Evolutionary conservation across 2,329 filamentous ascomycete species (phyloP).

Genomic region (Myriosclerotinia duriaeana): DNA sequence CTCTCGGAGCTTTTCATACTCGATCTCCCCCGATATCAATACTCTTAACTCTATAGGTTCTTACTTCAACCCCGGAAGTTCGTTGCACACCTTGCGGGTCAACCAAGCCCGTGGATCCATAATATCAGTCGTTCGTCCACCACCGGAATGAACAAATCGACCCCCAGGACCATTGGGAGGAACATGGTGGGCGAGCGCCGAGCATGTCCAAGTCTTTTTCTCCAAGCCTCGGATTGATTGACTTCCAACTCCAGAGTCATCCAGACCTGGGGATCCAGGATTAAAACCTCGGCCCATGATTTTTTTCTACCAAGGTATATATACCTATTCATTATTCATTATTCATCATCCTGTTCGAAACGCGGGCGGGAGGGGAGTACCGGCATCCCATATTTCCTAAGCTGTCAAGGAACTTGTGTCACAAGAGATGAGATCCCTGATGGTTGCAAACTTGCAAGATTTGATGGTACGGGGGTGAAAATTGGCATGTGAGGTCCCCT

Average conservation of each 20-base stretch:
- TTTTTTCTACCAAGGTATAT: too few species aligned
- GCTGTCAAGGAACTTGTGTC: background rate
- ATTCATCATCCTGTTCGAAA: too few species aligned
- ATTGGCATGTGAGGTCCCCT: constrained; percentile 2
- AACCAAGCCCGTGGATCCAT: constrained; percentile 6
- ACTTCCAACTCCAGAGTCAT: too few species aligned
- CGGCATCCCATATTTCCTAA: too few species aligned
- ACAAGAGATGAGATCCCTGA: background rate
- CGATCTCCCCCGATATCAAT: background rate
- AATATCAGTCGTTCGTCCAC: constrained; percentile 9
- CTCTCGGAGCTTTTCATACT: too few species aligned
- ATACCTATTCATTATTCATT: too few species aligned
- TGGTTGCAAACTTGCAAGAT: background rate
- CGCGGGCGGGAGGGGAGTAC: too few species aligned
- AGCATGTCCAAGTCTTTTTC: too few species aligned
- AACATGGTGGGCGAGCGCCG: too few species aligned
- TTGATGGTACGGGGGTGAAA: background rate
- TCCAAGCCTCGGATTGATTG: too few species aligned
- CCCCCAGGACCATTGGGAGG: background rate
- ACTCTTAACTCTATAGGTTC: background rate
- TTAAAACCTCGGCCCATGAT: too few species aligned
- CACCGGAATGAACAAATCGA: background rate
- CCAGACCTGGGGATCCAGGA: too few species aligned
- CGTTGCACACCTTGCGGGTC: background rate
- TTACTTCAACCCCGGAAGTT: background rate